Percentiles rank a stretch among this genome's conserved stretches.
Evolutionary conservation across 345 rosid species (phyloP).

Genomic region (Syzygium grande): DNA sequence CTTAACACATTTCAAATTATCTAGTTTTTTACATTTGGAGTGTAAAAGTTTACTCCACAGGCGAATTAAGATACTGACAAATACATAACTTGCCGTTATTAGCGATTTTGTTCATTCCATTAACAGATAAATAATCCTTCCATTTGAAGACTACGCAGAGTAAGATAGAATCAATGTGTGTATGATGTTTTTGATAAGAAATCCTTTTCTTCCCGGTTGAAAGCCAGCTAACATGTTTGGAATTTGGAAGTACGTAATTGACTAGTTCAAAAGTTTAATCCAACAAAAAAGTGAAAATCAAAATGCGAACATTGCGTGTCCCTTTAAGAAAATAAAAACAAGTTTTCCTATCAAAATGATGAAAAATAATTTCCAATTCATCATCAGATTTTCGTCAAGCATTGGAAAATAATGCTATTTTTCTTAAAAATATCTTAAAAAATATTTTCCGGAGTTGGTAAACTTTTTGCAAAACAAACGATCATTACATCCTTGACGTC

Average conservation of each 20-base stretch:
- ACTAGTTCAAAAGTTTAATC: too few relatives aligned
- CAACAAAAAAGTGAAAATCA: background rate
- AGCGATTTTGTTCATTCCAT: too few relatives aligned
- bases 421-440: background rate
- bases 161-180: too few relatives aligned
- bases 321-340: background rate
- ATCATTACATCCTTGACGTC: background rate
- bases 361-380: background rate
- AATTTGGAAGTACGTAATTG: too few relatives aligned
- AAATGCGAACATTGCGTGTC: background rate
- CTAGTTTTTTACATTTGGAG: background rate
- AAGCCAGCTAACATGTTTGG: too few relatives aligned
- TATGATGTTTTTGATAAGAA: too few relatives aligned
- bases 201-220: too few relatives aligned
- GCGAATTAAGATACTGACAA: too few relatives aligned
- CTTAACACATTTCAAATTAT: background rate
- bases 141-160: too few relatives aligned
- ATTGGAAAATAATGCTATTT: fast-evolving
- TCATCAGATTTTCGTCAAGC: background rate
- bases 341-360: background rate
- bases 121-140: too few relatives aligned
- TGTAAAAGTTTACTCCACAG: background rate
- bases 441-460: background rate
- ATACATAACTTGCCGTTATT: too few relatives aligned
- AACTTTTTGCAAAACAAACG: background rate